Percentiles rank a stretch among this genome's conserved stretches.
Evolutionary conservation across 306 rosid genomes (phyloP).

Genomic region (Lathyrus oleraceus): DNA sequence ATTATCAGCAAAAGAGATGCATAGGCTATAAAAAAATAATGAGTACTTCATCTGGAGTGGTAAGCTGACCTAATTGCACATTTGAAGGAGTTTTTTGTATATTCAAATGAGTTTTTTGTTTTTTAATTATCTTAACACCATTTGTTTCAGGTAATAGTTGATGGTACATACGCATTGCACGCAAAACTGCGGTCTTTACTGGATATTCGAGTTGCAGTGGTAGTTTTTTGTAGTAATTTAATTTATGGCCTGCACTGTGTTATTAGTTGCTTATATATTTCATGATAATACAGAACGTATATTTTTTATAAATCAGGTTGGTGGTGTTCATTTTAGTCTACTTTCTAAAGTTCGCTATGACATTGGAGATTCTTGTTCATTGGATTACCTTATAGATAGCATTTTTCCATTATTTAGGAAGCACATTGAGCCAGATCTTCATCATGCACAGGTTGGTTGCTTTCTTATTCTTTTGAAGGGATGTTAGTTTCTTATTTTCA

Average conservation of each 20-base stretch:
- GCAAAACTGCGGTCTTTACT: slow-evolving; percentile 93
- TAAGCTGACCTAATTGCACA: slow-evolving; percentile 46
- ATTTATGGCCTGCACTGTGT: slow-evolving; percentile 24
- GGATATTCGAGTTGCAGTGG: slow-evolving; percentile 99
- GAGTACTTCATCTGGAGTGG: slow-evolving; percentile 91
- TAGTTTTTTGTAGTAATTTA: slow-evolving; percentile 34
- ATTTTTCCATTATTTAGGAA: slow-evolving; percentile 96
- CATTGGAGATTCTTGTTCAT: slow-evolving; percentile 97
- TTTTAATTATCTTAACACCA: slow-evolving; percentile 14
- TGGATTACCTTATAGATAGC: slow-evolving; percentile 97
- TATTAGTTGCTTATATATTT: slow-evolving; percentile 34
- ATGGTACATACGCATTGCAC: slow-evolving; percentile 95
- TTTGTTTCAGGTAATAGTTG: slow-evolving; percentile 79
- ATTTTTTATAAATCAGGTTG: slow-evolving; percentile 70
- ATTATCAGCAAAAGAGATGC: slow-evolving; percentile 83
- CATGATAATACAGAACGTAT: slow-evolving; percentile 25
- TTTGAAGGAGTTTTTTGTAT: slow-evolving; percentile 11
- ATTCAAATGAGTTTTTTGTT: slow-evolving; percentile 14
- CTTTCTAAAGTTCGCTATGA: slow-evolving; percentile 95
- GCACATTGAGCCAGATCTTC: slow-evolving; percentile 98
- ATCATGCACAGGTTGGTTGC: slow-evolving; percentile 95
- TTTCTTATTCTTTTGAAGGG: slow-evolving; percentile 36
- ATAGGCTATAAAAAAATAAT: slow-evolving; percentile 69
- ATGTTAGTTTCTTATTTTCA: slow-evolving; percentile 44
- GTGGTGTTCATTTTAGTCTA: slow-evolving; percentile 97